phyloP scores from a whole-genome alignment of 306 rosid genomes.

The Vicia faba region DNA sequence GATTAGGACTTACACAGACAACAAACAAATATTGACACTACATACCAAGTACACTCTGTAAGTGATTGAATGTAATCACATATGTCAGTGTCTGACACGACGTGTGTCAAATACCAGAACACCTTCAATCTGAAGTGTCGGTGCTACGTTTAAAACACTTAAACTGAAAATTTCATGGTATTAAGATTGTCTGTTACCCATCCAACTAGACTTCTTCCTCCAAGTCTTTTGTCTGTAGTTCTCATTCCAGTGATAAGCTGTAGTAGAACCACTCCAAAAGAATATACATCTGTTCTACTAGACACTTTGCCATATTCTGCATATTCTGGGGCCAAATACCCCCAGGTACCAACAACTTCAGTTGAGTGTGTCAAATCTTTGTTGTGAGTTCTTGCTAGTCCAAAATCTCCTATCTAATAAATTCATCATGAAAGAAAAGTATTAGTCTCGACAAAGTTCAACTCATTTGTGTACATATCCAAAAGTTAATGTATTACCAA shows the following conservation, averaged over 20 bases:
- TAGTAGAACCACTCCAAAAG: conserved; percentile 80
- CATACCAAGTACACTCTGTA: not conserved
- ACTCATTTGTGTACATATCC: not conserved
- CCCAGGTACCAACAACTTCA: conserved; percentile 75
- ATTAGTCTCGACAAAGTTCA: conserved; percentile 35
- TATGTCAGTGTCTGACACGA: not conserved
- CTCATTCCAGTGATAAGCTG: conserved; percentile 84
- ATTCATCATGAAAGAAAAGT: conserved; percentile 24
- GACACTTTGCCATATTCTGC: conserved; percentile 85
- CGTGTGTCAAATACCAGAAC: not conserved
- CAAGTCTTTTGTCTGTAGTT: conserved; percentile 68
- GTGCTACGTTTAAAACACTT: not conserved
- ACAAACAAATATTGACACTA: not conserved
- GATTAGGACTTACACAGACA: not conserved
- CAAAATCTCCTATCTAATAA: conserved; percentile 82
- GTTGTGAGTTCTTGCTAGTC: conserved; percentile 70
- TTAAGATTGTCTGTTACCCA: conserved; percentile 64
- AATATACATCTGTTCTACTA: conserved; percentile 80
- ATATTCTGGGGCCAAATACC: conserved; percentile 94
- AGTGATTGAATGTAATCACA: not conserved
- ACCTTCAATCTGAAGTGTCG: not conserved
- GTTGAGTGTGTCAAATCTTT: conserved; percentile 56
- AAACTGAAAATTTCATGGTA: conserved; percentile 13
- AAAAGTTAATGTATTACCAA: conserved; percentile 57
- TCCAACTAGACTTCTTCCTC: conserved; percentile 83